Base-by-base conservation (phyloP, 2,329 filamentous ascomycete species). In the Esteya vermicola region DNA sequence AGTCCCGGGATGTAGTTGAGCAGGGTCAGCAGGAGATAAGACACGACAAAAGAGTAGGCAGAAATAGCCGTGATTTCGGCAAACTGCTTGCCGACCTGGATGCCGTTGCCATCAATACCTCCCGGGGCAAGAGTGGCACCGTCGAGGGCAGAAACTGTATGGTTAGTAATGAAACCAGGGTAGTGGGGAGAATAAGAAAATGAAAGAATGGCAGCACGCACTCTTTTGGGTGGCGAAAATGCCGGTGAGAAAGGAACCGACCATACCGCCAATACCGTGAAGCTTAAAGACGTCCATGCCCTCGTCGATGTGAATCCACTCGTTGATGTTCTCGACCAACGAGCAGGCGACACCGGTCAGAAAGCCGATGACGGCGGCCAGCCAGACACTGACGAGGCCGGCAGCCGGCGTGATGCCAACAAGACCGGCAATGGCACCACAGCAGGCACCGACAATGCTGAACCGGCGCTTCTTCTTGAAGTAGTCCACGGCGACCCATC, bases 261-360 rank as follows among this genome's bases (percentile, higher is more conserved):
- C 62, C 45, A 68, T 63, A 10, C 72, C 72, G n/a, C 72, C 72
- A 2, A 76, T 56, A 16, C 71, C 71, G 49, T 77, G 72, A 22
- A 76, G 64, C 23, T 69, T 69, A 44, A 75, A 76, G 37, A 76
- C 71, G 43, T 75, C 71, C 38, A 76, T 61, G 3, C 70, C 69
- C 34, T 75, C 72, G 43, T 76, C 72, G 10, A 75, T 61, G 9
- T 59, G 58, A 6, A 75, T 54, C 43, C 70, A 57, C 38, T 72
- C 58, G 48, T 74, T 73, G 47, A 66, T 52, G 41, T 64, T 58
- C 40, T 63, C 64, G 10, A 61, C 54, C 42, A 64, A 65, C 42
- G 65, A 65, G 45, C 64, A 71, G 18, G 58, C 57, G 3, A 60
- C 50, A 0, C 64, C 57, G 0, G 71, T 74, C 3, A 75, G 46